Conservation (phyloP, 331 rosid genomes). For the Malus hybrid region DNA sequence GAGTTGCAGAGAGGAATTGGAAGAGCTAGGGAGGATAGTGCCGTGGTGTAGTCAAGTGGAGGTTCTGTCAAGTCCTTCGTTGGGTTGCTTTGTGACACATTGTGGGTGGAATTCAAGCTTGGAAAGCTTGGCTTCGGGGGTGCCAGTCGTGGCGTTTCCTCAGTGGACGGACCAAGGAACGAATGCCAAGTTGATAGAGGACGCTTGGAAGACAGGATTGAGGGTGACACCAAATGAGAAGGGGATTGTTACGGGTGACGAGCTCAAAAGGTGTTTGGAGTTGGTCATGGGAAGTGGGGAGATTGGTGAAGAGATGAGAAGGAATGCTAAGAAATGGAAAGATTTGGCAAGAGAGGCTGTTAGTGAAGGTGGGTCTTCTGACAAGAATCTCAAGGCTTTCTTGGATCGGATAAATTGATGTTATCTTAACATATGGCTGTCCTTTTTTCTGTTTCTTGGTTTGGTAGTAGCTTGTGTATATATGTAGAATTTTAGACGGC, state of each 20-base stretch:
- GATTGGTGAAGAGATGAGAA: slow-evolving; percentile 24
- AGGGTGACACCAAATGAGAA: slow-evolving; percentile 26
- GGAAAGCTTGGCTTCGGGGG: too few relatives aligned
- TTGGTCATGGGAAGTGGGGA: slow-evolving; percentile 21
- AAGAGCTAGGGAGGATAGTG: slow-evolving; percentile 22
- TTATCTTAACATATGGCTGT: not conserved
- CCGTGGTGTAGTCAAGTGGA: slow-evolving; percentile 47
- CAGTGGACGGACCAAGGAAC: slow-evolving; percentile 51
- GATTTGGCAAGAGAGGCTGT: slow-evolving; percentile 29
- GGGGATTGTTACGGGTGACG: slow-evolving; percentile 31
- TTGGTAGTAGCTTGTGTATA: too few relatives aligned
- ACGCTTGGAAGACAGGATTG: slow-evolving; percentile 44
- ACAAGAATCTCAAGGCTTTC: slow-evolving; percentile 8
- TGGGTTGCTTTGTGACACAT: slow-evolving; percentile 26
- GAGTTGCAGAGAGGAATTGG: slow-evolving; percentile 12
- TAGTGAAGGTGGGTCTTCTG: slow-evolving; percentile 33
- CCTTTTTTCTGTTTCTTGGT: not conserved
- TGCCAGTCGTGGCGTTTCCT: slow-evolving; percentile 35
- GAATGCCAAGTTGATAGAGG: slow-evolving; percentile 43
- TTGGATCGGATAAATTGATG: not conserved
- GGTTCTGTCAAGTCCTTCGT: slow-evolving; percentile 30
- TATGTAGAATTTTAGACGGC: too few relatives aligned
- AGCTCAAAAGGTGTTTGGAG: slow-evolving; percentile 51
- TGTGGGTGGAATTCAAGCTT: too few relatives aligned
- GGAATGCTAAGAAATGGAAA: slow-evolving; percentile 47